Base-by-base conservation (phyloP, 495 filamentous ascomycete genomes). In the Penicillium argentinense region DNA sequence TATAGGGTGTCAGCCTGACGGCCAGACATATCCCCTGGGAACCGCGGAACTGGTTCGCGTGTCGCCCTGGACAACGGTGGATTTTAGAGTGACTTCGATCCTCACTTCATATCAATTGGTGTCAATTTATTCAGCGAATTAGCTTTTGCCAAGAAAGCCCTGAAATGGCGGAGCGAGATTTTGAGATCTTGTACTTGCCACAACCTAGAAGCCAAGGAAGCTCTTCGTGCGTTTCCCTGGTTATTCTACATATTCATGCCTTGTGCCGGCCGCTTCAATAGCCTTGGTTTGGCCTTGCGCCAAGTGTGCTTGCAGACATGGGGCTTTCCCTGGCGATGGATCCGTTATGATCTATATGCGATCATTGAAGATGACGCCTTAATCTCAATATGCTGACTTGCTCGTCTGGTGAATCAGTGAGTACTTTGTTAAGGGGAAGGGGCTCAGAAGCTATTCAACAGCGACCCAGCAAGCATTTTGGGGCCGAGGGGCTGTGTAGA, bases 401-500 rank as follows among this genome's bases (percentile, higher is more conserved):
- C n/a, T n/a, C n/a, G n/a, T n/a, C n/a, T n/a, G n/a, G n/a, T n/a
- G n/a, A n/a, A n/a, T n/a, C n/a, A n/a, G 3, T 17, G 29, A 5
- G 2, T 33, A 13, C 5, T 33, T 33, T 33, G n/a, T 33, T 18
- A 17, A 17, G 29, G 29, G 29, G 29, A n/a, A 14, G 8, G 29
- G n/a, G n/a, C n/a, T n/a, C n/a, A n/a, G n/a, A n/a, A n/a, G n/a
- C n/a, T n/a, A n/a, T n/a, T n/a, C 13, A n/a, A 33, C 9, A 8
- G 13, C 11, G 17, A 36, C n/a, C 6, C 16, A 36, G 9, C 16
- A 36, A 36, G 33, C 33, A 36, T 47, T 47, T 42, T 24, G 13
- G 23, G 9, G 12, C 29, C 24, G 33, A 28, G 37, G 28, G 28
- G 37, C 38, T 28, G 46, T 49, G 37, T 41, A 42, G 23, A 33